Evolutionary conservation across 2,329 filamentous ascomycete species (phyloP).

Genomic region (Phialocephala subalpina): DNA sequence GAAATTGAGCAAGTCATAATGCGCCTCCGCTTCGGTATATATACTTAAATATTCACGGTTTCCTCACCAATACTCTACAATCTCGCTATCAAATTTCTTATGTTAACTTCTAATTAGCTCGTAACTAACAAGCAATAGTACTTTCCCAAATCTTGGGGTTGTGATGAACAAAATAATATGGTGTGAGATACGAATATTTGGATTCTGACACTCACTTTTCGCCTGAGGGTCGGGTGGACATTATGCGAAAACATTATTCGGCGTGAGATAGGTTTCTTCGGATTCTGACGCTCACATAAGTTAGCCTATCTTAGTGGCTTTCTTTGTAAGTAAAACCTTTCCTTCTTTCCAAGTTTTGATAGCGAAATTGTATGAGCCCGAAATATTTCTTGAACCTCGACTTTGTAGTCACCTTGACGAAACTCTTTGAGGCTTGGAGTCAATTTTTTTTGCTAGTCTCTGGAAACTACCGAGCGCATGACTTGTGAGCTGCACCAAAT

Average conservation of each 20-base stretch:
- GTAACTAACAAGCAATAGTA: constrained; percentile 5
- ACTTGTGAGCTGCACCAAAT: too few species aligned
- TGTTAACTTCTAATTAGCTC: neutral
- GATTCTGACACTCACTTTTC: too few species aligned
- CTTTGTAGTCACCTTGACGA: too few species aligned
- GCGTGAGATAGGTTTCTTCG: neutral
- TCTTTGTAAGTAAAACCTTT: neutral
- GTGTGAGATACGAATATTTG: neutral
- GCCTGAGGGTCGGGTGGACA: too few species aligned
- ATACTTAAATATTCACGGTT: neutral
- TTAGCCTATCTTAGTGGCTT: too few species aligned
- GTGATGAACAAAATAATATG: neutral
- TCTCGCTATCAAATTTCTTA: neutral
- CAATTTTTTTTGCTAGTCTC: too few species aligned
- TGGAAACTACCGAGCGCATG: too few species aligned
- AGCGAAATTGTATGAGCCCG: neutral
- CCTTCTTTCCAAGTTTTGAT: neutral
- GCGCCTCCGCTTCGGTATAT: neutral
- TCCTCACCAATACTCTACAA: neutral
- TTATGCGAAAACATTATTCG: too few species aligned
- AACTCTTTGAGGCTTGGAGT: too few species aligned
- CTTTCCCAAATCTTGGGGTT: neutral
- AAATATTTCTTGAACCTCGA: too few species aligned
- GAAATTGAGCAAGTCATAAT: neutral
- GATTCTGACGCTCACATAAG: neutral